Percentiles rank a stretch among this genome's conserved stretches.
Conservation (phyloP, 257 asterid genomes). For the Ocimum tenuiflorum region DNA sequence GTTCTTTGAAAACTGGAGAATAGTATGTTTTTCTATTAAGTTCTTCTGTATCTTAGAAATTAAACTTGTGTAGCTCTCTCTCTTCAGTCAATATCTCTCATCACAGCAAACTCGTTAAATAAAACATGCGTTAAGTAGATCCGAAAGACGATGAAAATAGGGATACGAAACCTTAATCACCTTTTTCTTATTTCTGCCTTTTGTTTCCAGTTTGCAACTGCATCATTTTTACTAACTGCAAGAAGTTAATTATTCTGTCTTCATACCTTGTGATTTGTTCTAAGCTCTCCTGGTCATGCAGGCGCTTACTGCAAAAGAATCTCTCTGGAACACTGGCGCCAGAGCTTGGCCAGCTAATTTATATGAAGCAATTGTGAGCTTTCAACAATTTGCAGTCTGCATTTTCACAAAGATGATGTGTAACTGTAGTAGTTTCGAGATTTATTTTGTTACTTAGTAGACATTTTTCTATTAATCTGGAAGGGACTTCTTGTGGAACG, state of each 20-base stretch:
- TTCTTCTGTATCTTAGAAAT: no score
- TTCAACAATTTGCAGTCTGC: not conserved
- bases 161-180: no score
- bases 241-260: no score
- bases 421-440: not conserved
- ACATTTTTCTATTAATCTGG: not conserved
- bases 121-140: not conserved
- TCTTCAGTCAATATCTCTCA: not conserved
- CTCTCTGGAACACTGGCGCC: constrained; percentile 43
- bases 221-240: no score
- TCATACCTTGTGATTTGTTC: not conserved
- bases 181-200: no score
- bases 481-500: constrained; percentile 49
- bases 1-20: no score
- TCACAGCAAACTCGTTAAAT: not conserved
- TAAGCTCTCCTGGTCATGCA: constrained; percentile 1
- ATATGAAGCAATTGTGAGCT: constrained; percentile 30
- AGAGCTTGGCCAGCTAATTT: constrained; percentile 39
- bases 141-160: no score
- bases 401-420: not conserved
- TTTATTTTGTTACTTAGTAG: no score
- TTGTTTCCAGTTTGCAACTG: no score
- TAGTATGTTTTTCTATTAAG: no score
- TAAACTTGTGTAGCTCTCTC: no score
- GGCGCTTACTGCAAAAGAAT: constrained; percentile 32